Evolutionary conservation across 2,329 filamentous ascomycete species (phyloP).

Genomic region (Alternaria tenuissima): DNA sequence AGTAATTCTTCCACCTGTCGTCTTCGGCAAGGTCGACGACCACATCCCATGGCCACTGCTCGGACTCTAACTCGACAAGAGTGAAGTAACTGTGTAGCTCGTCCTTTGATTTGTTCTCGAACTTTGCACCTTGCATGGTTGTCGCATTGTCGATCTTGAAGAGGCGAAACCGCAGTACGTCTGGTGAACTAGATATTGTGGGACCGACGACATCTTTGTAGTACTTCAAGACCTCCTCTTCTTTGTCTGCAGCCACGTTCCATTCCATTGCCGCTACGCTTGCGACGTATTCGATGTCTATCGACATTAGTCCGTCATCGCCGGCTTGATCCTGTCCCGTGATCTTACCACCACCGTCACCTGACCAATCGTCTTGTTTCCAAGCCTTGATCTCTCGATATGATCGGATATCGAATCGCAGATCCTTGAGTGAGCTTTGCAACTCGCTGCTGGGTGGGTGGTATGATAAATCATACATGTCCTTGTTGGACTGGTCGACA

Average conservation of each 20-base stretch:
- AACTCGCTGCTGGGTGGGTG: conserved; percentile 12
- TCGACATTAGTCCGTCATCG: conserved; percentile 5
- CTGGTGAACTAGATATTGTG: conserved; percentile 16
- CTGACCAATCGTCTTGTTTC: conserved; percentile 23
- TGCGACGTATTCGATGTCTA: conserved; percentile 22
- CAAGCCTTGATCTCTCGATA: conserved; percentile 25
- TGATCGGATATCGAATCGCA: conserved; percentile 22
- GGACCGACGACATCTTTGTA: conserved; percentile 18
- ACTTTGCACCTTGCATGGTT: conserved; percentile 5
- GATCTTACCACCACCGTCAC: conserved; percentile 17
- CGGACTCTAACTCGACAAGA: conserved; percentile 22
- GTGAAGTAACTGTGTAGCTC: conserved; percentile 21
- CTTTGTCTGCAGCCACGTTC: conserved; percentile 10
- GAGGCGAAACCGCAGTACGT: conserved; percentile 25
- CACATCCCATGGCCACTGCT: conserved; percentile 30
- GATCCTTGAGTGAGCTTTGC: conserved; percentile 7
- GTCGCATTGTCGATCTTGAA: conserved; percentile 24
- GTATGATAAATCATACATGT: conserved; percentile 1
- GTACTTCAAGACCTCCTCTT: conserved; percentile 21
- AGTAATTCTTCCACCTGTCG: conserved; percentile 21
- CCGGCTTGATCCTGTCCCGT: neutral
- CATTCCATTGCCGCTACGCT: conserved; percentile 29
- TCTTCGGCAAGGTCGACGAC: conserved; percentile 25
- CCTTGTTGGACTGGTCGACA: conserved; percentile 7
- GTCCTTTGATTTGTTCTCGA: conserved; percentile 13